These are phyloP conservation scores for Artemisia annua DNA, from an alignment of 129 eudicot genomes.

Conservation along the genomic window DNA sequence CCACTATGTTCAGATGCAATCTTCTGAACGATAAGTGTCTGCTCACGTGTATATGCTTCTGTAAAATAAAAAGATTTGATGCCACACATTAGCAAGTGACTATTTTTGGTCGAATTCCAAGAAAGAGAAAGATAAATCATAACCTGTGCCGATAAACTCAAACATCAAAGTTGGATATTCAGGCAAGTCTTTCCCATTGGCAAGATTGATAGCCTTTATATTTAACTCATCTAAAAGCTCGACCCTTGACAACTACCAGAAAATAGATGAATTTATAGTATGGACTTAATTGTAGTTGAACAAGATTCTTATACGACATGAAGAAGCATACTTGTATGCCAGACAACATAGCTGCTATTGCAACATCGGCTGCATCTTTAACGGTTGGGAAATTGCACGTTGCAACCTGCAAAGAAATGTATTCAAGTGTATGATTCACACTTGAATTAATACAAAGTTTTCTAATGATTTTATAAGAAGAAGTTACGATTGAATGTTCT, in stretches of 20 bases:
- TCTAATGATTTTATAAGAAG: neutral
- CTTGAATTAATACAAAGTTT: neutral
- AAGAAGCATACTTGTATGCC: slow-evolving; percentile 77
- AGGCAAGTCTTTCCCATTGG: slow-evolving; percentile 82
- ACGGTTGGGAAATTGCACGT: slow-evolving; percentile 93
- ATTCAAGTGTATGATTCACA: neutral
- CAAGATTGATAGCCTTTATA: slow-evolving; percentile 83
- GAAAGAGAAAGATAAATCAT: neutral
- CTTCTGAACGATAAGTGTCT: slow-evolving; percentile 83
- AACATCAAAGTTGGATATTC: slow-evolving; percentile 92
- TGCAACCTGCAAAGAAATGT: slow-evolving; percentile 64
- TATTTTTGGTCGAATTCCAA: neutral
- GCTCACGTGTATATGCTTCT: slow-evolving; percentile 97
- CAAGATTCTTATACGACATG: neutral
- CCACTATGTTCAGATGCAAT: slow-evolving; percentile 83
- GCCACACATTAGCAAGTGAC: no score
- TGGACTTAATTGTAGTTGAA: neutral
- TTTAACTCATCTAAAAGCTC: slow-evolving; percentile 97
- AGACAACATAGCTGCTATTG: slow-evolving; percentile 87
- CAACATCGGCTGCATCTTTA: slow-evolving; percentile 99
- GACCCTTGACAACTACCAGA: slow-evolving; percentile 86
- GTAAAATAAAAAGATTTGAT: slow-evolving; percentile 18
- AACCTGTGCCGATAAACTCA: slow-evolving; percentile 96
- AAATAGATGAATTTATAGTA: slow-evolving; percentile 6
- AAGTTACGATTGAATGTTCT: slow-evolving; percentile 70